Evolutionary conservation across 257 asterid genomes (phyloP), one percentile per base, ranked within the genome.

Genomic region (Paulownia fortunei): DNA sequence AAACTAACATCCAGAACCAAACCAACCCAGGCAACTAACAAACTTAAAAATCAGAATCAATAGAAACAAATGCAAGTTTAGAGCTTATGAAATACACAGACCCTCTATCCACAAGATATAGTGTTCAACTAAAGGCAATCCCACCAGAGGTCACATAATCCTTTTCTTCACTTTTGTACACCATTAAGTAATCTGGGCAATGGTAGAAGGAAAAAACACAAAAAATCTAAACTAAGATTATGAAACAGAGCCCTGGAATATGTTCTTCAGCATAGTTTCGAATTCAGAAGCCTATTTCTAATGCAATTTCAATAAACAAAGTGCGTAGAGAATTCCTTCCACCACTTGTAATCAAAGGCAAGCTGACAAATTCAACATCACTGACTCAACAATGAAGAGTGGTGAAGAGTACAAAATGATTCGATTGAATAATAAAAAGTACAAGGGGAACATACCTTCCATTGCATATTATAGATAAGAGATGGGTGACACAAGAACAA

Each of bases 401-500:
- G 36, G 21, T 58, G 60, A 58, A 51, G 64, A 60, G 59, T 65
- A 39, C 11, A 62, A 9, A 54, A 32, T 21, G 41, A 60, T 51
- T 81, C 11, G 23, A 32, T 19, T 51, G n/a, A 21, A 56, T 52
- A 32, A 54, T 26, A 32, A 37, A 21, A 59, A 23, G 66, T 18
- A 71, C 58, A 69, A 86, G 72, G 19, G 4, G 59, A 42, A 27
- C 73, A 18, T 86, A 94, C 98, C 98, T 92, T 80, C 92, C 90
- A 19, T 36, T 82, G 88, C 89, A 44, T 67, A 88, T 83, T 58
- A 92, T 72, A 73, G 90, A 80, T 80, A 87, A 64, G 81, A 91
- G 85, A 71, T 78, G 92, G 78, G 84, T 58, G 74, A 85, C 70
- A 65, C 90, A 84, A 24, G 92, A 77, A 74, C 87, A 85, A 55